Evolutionary conservation across 176 grass and related monocot species (phyloP).

Genomic region (maize (Zea mays)): Zm-B73-REFERENCE-NAM-5.0 NC_050097.1:227233501-227234000

Average conservation of each 20-base stretch:
- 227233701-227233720: background rate
- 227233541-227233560: slow-evolving; percentile 21
- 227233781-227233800: background rate
- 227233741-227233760: too few species aligned
- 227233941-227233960: too few species aligned
- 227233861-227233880: too few species aligned
- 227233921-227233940: too few species aligned
- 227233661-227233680: background rate
- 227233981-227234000: too few species aligned
- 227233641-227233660: slow-evolving; percentile 43
- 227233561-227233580: background rate
- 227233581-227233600: slow-evolving; percentile 19
- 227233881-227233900: too few species aligned
- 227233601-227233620: slow-evolving; percentile 42
- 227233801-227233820: background rate
- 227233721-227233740: too few species aligned
- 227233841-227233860: too few species aligned
- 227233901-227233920: too few species aligned
- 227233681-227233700: background rate
- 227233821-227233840: background rate
- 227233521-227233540: slow-evolving; percentile 20
- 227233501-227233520: slow-evolving; percentile 34
- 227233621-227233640: slow-evolving; percentile 33
- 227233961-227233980: too few species aligned
- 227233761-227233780: too few species aligned